Base-by-base conservation (phyloP, 148 eudicot genomes). In the Silene latifolia region DNA sequence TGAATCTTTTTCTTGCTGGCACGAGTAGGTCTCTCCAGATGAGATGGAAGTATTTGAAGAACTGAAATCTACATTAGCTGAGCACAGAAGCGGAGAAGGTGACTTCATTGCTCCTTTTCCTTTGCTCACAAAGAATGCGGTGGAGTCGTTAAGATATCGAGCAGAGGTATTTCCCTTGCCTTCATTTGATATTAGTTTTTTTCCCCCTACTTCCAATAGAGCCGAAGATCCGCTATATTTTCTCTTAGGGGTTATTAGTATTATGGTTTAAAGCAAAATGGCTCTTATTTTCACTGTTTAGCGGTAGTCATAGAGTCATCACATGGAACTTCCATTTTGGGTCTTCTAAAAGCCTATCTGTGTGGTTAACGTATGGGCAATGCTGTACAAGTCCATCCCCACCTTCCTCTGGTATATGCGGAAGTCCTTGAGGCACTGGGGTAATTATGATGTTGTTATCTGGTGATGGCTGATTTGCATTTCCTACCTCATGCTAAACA, bases 61-160 rank as follows among this genome's bases (percentile, higher is more conserved):
- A 72, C 78, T 96, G 46, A 93, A 89, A 82, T 86, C 85, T 47
- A 64, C 85, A 63, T 71, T 96, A 77, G 91, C 89, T 13, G 94
- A 88, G 82, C 81, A 89, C 64, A 86, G 76, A 54, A 74, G 69
- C 56, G 78, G 80, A 75, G 92, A 88, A 74, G 78, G 83, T 44
- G 89, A 81, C 62, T 89, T 84, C 75, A 85, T 96, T 59, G 97
- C 91, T 68, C 90, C 97, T 59, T 96, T 92, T 82, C 98, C 94
- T 72, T 82, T 89, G 76, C 97, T 89, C 13, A 82, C 86, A 9
- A 83, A 87, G 80, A 89, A 89, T 86, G 99, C 99, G 11, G 98
- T 92, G 76, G 99, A 96, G 75, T 88, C 94, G 8, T 82, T 96
- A 77, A 88, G 99, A 18, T 96, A 92, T 82, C 86, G 99, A 79